These are phyloP conservation scores for Antrodiella citrinella DNA, from an alignment of 768 basidiomycete species.

Conservation along the genomic window DNA sequence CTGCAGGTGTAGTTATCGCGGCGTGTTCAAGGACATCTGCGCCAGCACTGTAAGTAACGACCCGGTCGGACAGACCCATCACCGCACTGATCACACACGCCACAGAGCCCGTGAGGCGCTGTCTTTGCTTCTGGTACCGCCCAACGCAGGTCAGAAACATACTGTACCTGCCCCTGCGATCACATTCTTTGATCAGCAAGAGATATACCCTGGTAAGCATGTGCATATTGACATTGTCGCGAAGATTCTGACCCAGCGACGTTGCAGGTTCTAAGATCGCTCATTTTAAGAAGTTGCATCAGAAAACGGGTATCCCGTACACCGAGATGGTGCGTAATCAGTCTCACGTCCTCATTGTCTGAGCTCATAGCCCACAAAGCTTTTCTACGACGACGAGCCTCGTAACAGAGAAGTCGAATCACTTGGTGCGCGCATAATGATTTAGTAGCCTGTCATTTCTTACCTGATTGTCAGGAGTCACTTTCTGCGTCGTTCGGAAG, in stretches of 20 bases:
- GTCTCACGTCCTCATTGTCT: background rate
- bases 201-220: slow-evolving; percentile 61
- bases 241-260: background rate
- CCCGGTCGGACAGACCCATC: too few relatives aligned
- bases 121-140: slow-evolving; percentile 47
- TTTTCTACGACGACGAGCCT: slow-evolving; percentile 45
- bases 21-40: slow-evolving; percentile 71
- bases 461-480: slow-evolving; percentile 50
- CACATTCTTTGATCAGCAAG: slow-evolving; percentile 58
- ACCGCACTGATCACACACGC: background rate
- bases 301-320: slow-evolving; percentile 45
- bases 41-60: slow-evolving; percentile 48
- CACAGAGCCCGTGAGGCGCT: slow-evolving; percentile 70
- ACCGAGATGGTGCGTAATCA: slow-evolving; percentile 37
- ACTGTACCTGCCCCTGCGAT: slow-evolving; percentile 37
- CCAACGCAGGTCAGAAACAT: slow-evolving; percentile 24
- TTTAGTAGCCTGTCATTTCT: background rate
- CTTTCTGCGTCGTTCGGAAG: slow-evolving; percentile 61
- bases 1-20: slow-evolving; percentile 46
- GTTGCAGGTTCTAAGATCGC: slow-evolving; percentile 62
- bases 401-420: slow-evolving; percentile 38
- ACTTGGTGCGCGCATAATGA: slow-evolving; percentile 16
- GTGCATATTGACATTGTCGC: background rate
- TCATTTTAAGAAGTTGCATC: slow-evolving; percentile 65
- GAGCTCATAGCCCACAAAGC: too few relatives aligned